Base-by-base conservation (phyloP, 2,329 filamentous ascomycete species). In the Pestalotiopsis sp. region DNA sequence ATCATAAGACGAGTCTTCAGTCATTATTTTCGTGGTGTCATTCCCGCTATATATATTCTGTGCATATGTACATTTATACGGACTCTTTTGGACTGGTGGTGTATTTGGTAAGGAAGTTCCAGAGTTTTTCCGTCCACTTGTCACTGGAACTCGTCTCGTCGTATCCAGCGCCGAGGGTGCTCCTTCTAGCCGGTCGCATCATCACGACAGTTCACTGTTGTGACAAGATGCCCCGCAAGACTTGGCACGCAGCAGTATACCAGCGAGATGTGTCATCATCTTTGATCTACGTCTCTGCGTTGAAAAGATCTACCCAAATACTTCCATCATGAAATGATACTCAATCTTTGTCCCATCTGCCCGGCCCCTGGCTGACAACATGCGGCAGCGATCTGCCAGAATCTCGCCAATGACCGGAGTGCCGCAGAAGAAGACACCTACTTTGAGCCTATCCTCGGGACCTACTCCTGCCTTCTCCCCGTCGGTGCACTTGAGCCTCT, bases 261-360 rank as follows among this genome's bases (percentile, higher is more conserved):
- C n/a, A 11, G 17, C 45, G 14, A 52, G 17, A 52, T 52, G 45
- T 52, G 45, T 52, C 45, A 52, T 52, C 14, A 9, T 52, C 20
- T 6, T 3, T 9, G 20, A n/a, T 52, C 5, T 3, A n/a, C 11
- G 27, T 40, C 56, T 59, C 4, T 59, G n/a, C 6, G 5, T 20
- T 52, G 14, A 11, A 52, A 11, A 17, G 1, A 0, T 36, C 58
- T 71, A 85, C 3, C 82, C 84, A 78, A 89, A 89, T 0, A 89
- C 85, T 72, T 89, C 87, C 67, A 87, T 86, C 82, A 87, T 85
- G 66, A 89, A 89, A 66, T 86, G 80, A 75, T 89, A 89, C 73
- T 87, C 80, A 40, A 89, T 80, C 73, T 83, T 84, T 63, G 81
- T 83, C 17, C 83, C 84, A 70, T 88, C 86, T n/a, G 82, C 78